These are phyloP conservation scores for Acanthamoeba triangularis DNA, from an alignment of 208 protist species.

Conservation along the genomic window DNA sequence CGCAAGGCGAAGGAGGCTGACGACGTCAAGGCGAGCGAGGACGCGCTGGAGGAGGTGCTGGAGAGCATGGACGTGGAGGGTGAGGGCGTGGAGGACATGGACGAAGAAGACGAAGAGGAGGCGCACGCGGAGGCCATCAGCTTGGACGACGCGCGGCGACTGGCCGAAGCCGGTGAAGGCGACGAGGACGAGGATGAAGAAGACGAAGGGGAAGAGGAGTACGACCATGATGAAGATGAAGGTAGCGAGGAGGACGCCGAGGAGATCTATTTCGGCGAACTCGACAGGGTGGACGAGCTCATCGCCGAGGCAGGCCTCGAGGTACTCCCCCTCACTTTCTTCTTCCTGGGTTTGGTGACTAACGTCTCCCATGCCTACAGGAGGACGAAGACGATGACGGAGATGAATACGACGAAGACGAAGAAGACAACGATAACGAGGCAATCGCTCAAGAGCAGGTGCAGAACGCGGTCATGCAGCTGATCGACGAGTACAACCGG, in stretches of 20 bases:
- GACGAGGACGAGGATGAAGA: neutral
- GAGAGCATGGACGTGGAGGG: constrained; percentile 16
- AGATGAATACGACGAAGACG: neutral
- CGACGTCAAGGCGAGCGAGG: neutral
- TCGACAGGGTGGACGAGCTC: constrained; percentile 3
- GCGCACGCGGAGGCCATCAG: neutral
- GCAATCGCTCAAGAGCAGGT: neutral
- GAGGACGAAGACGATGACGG: neutral
- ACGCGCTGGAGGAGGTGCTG: neutral
- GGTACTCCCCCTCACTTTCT: no score
- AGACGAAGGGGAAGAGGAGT: neutral
- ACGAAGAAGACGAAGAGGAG: constrained; percentile 21
- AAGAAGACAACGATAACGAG: neutral
- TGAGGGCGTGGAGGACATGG: neutral
- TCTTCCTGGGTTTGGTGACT: no score
- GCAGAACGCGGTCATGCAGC: neutral
- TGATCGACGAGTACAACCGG: constrained; percentile 5
- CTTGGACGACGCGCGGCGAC: neutral
- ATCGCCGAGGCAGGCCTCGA: constrained; percentile 23
- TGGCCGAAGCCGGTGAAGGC: neutral
- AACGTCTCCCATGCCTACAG: neutral
- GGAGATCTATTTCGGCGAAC: constrained; percentile 47
- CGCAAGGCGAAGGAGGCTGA: neutral
- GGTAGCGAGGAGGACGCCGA: neutral
- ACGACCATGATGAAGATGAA: neutral